Evolutionary conservation across 805 yeast species (phyloP), one percentile per base, ranked within the genome.

Genomic region (Tetrapisispora pingtungensis): DNA sequence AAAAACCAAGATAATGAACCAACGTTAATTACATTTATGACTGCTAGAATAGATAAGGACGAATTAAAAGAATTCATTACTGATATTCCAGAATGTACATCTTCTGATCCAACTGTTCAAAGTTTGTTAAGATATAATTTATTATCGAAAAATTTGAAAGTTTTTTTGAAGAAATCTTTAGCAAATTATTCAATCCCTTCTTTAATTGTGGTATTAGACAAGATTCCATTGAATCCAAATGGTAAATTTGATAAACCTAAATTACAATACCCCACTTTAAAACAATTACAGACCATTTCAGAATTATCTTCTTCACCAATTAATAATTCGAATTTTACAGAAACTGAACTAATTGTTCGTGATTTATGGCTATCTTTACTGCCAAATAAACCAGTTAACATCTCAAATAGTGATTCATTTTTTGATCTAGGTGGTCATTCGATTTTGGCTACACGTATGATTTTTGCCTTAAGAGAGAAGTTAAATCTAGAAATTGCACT

Each of bases 401-500:
- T 88, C 36, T 71, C 81, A 27, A 81, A 82, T 30, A 75, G 75
- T 2, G 98, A 93, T 62, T 84, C 95, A 1, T 93, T 93, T 76
- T 93, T 93, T 58, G 99, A 93, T 60, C 69, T 94, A 43, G 99
- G 99, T 47, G 99, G 99, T 2, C 99, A 93, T 65, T 90, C 97
- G 1, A 90, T 93, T 56, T 71, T 93, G 50, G 97, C 97, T 7
- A 94, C 99, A 0, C 78, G 94, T 61, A 88, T 93, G 96, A 90
- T 93, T 49, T 93, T 93, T 57, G 89, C 84, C 53, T 75, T 93
- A 54, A 77, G 97, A 62, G 82, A 84, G 68, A 75, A 74, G 52
- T 70, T 89, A 47, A 74, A 77, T 34, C 75, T 89, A 35, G 95
- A 88, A 48, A 70, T 93, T 43, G 97, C 98, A 20, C 70, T 93